Evolutionary conservation across 2,329 filamentous ascomycete species (phyloP), one percentile per base, ranked within the genome.

Genomic region (Ilyonectria robusta): DNA sequence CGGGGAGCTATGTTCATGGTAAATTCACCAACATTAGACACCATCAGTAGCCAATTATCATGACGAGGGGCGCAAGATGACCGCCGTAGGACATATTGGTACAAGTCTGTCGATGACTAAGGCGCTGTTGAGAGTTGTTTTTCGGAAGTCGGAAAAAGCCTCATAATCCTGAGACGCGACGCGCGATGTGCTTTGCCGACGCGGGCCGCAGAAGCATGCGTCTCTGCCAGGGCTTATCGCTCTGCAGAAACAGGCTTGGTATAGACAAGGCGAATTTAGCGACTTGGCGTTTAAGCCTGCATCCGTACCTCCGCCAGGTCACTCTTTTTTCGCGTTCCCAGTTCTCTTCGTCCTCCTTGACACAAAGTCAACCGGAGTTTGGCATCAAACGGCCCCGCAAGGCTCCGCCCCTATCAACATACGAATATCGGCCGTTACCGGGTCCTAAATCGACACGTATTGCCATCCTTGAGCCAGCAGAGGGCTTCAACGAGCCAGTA

Each of bases 391-490:
- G 50, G 6, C 56, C 57, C 4, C 67, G 67, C 21, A 62, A 50
- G 46, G 10, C 62, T 10, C 31, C 53, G 10, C 31, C 60, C 8
- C 29, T 10, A 23, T 21, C 46, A 17, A 51, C 44, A 3, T 68
- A 69, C 58, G 37, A 58, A 2, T 69, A 69, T 42, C 54, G 58
- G 2, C 48, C 67, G 2, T 31, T 69, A 15, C 55, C 44, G 17
- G 31, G 56, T 47, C 23, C 65, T 13, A 53, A 50, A 21, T 59
- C 59, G 7, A 69, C 50, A 15, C 65, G 67, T 1, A 37, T 69
- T 15, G 61, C 67, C 21, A 9, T 69, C 11, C 54, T 69, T 15
- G 67, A 69, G n/a, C 65, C 67, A 4, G 67, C 65, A 11, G 44
- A 62, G 23, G 10, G 29, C 31, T 65, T 69, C 33, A 50, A 55